Evolutionary conservation across 1,139 yeast genomes (phyloP), one percentile per base, ranked within the genome.

Genomic region (Pneumocystis oryctolagi): DNA sequence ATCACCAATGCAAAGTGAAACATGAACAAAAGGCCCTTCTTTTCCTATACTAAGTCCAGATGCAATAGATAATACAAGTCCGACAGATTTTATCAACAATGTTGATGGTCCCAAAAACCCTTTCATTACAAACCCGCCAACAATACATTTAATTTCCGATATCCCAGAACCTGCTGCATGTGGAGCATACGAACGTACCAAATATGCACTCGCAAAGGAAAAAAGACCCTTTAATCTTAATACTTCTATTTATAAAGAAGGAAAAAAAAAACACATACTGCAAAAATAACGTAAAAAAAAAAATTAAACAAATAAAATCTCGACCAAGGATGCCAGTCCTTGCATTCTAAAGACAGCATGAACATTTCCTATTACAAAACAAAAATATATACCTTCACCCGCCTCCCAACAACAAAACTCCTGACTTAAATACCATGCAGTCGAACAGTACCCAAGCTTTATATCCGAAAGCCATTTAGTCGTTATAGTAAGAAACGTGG

Each of bases 141-240:
- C 89, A 67, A 94, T 89, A 72, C 95, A 87, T 73, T 94, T 94
- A 73, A 94, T 92, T 72, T 94, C 99, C 4, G 97, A 86, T 61
- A 94, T 94, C 0, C 98, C 98, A 2, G 96, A 87, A 0, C 98
- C 98, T 0, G 98, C 95, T 0, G 98, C 98, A 64, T 84, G 80
- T 0, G 96, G 96, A 0, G 96, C 92, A 70, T 82, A 84, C 28
- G 74, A 73, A 68, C 82, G 79, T 60, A 94, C 96, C 59, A 89
- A 72, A 16, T 78, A 73, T 0, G 94, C 89, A 1, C 96, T 84
- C 9, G 79, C 69, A 12, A 78, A 74, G 0, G 94, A 86, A 70
- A 90, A 83, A 0, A 76, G n/a, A 28, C 0, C 85, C 73, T 3
- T 95, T 86, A 1, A 85, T 74, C 0, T 75, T 14, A 1, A 89